These are phyloP conservation scores for Conticribra weissflogii DNA, from an alignment of 108 stramenopile genomes.

Conservation along the genomic window DNA sequence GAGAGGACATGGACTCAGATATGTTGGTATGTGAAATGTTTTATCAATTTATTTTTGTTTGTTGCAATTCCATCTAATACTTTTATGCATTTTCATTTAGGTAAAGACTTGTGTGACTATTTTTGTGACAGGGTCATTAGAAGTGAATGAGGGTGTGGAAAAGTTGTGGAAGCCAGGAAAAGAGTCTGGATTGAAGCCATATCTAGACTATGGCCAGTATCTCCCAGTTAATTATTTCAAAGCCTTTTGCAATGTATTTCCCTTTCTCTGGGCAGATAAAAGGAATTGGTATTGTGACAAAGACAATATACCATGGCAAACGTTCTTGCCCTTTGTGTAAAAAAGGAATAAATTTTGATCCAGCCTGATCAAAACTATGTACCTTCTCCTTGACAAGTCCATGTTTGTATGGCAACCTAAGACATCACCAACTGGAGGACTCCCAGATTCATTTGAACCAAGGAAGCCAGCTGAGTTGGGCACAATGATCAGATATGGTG, in stretches of 20 bases:
- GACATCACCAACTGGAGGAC: constrained; percentile 20
- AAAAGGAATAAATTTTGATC: constrained; percentile 3
- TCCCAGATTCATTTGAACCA: constrained; percentile 16
- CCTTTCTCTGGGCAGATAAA: constrained; percentile 21
- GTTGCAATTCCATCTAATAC: neutral
- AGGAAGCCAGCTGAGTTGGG: constrained; percentile 19
- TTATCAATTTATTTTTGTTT: neutral
- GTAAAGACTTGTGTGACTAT: constrained; percentile 28
- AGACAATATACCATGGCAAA: constrained; percentile 9
- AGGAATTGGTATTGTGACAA: constrained; percentile 5
- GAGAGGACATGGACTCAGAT: constrained; percentile 13
- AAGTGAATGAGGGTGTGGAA: constrained; percentile 7
- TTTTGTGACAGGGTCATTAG: constrained; percentile 2
- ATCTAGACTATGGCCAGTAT: constrained; percentile 16
- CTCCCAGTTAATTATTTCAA: constrained; percentile 19
- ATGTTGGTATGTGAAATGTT: constrained; percentile 9
- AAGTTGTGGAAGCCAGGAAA: constrained; percentile 17
- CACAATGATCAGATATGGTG: constrained; percentile 18
- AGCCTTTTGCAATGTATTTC: constrained; percentile 16
- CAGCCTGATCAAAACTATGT: neutral
- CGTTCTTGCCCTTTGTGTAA: constrained; percentile 10
- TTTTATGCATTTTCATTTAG: no score
- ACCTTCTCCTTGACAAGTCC: constrained; percentile 16
- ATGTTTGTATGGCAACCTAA: constrained; percentile 26
- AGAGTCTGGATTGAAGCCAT: constrained; percentile 12